Evolutionary conservation across 768 basidiomycete species (phyloP).

Genomic region (Rhodotorula babjevae): DNA sequence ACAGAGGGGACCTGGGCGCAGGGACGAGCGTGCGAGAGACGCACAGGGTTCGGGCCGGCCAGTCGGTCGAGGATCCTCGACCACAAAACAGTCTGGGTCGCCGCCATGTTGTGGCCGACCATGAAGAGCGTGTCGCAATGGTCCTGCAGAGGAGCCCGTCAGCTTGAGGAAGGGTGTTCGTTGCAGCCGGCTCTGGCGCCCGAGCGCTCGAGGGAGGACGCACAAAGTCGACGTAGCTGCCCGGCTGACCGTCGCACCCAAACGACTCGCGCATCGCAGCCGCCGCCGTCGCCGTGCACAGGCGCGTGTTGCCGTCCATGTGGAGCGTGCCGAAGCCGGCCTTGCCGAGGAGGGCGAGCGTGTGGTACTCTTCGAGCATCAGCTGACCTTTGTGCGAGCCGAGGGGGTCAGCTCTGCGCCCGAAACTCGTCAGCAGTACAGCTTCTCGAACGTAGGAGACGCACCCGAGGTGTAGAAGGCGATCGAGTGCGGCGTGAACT

Average conservation of each 20-base stretch:
- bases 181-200: too few species aligned
- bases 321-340: constrained; percentile 31
- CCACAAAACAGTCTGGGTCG: constrained; percentile 41
- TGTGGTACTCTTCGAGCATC: constrained; percentile 41
- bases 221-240: constrained; percentile 28
- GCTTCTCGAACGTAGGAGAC: too few species aligned
- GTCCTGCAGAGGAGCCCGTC: constrained; percentile 5
- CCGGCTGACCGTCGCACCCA: constrained; percentile 40
- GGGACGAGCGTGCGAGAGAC: too few species aligned
- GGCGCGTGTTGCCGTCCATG: constrained; percentile 42
- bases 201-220: neutral
- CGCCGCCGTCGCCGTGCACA: constrained; percentile 41
- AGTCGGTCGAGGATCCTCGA: constrained; percentile 39
- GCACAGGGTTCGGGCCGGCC: constrained; percentile 29
- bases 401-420: too few species aligned
- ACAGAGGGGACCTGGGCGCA: too few species aligned
- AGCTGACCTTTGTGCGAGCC: constrained; percentile 24
- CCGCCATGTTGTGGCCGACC: constrained; percentile 41
- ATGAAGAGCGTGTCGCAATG: constrained; percentile 36
- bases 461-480: constrained; percentile 37
- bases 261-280: constrained; percentile 40
- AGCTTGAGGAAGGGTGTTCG: too few species aligned
- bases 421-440: too few species aligned
- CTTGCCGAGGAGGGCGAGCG: constrained; percentile 40
- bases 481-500: constrained; percentile 38